Evolutionary conservation across 495 filamentous ascomycete species (phyloP).

Genomic region (Terfezia boudieri): DNA sequence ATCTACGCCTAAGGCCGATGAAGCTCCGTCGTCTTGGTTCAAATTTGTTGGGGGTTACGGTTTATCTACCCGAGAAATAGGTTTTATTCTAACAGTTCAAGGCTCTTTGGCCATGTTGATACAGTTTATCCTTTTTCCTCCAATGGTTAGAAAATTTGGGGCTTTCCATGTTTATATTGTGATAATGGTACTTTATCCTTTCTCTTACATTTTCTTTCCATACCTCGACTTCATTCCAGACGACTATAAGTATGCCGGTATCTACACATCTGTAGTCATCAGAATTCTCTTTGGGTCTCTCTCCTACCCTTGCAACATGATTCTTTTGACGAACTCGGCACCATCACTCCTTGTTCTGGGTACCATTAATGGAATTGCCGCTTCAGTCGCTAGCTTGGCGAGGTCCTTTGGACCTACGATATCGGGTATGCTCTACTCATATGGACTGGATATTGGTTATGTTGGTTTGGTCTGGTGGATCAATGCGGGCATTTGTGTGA

Average conservation of each 20-base stretch:
- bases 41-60: slow-evolving; percentile 75
- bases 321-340: slow-evolving; percentile 65
- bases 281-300: slow-evolving; percentile 75
- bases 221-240: slow-evolving; percentile 71
- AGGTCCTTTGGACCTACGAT: slow-evolving; percentile 74
- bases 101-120: slow-evolving; percentile 73
- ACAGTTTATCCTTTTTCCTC: slow-evolving; percentile 63
- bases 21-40: slow-evolving; percentile 33
- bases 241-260: slow-evolving; percentile 41
- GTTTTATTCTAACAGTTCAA: slow-evolving; percentile 67
- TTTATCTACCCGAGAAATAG: slow-evolving; percentile 58
- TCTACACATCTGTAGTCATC: slow-evolving; percentile 55
- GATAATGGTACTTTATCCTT: slow-evolving; percentile 60
- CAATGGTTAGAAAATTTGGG: slow-evolving; percentile 47
- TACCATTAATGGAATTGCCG: slow-evolving; percentile 78
- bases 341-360: slow-evolving; percentile 63
- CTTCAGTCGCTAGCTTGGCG: slow-evolving; percentile 67
- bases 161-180: slow-evolving; percentile 57
- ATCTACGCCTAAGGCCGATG: slow-evolving; percentile 39
- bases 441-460: slow-evolving; percentile 55
- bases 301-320: slow-evolving; percentile 65
- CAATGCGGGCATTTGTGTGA: slow-evolving; percentile 47
- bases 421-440: slow-evolving; percentile 62
- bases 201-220: slow-evolving; percentile 67
- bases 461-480: slow-evolving; percentile 87